Evolutionary conservation across 352 stramenopile species (phyloP).

Genomic region (Pythium aristosporum): DNA sequence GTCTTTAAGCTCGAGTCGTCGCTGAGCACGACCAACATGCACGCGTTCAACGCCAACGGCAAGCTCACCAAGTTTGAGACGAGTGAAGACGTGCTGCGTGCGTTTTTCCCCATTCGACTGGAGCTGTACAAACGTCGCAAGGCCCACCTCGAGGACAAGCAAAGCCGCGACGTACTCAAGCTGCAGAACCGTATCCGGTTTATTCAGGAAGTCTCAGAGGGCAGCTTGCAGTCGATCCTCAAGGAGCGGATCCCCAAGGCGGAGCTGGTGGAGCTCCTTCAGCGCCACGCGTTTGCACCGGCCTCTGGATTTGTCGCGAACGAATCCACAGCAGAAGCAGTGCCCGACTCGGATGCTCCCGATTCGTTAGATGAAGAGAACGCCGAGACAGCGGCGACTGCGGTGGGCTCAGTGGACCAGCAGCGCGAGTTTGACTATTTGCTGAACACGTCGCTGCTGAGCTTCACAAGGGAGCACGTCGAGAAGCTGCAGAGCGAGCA

Average conservation of each 20-base stretch:
- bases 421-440: constrained; percentile 95
- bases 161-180: constrained; percentile 85
- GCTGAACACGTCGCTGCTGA: constrained; percentile 98
- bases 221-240: constrained; percentile 90
- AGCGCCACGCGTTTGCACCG: constrained; percentile 44
- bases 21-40: constrained; percentile 98
- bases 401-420: constrained; percentile 30
- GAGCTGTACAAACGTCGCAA: constrained; percentile 88
- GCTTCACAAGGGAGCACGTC: constrained; percentile 95
- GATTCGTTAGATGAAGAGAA: constrained; percentile 26
- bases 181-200: constrained; percentile 97
- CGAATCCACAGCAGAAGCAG: constrained; percentile 6
- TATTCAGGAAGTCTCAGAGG: constrained; percentile 94
- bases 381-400: constrained; percentile 18
- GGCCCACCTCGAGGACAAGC: constrained; percentile 72
- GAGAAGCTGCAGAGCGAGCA: constrained; percentile 91
- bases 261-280: constrained; percentile 52
- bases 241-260: constrained; percentile 67
- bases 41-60: constrained; percentile 92
- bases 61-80: constrained; percentile 92
- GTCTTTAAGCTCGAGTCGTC: constrained; percentile 94
- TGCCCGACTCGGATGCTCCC: neutral
- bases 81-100: constrained; percentile 89
- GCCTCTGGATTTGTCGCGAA: constrained; percentile 51
- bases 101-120: constrained; percentile 94